Evolutionary conservation across 148 eudicot genomes (phyloP).

Genomic region (Rheum nobile): DNA sequence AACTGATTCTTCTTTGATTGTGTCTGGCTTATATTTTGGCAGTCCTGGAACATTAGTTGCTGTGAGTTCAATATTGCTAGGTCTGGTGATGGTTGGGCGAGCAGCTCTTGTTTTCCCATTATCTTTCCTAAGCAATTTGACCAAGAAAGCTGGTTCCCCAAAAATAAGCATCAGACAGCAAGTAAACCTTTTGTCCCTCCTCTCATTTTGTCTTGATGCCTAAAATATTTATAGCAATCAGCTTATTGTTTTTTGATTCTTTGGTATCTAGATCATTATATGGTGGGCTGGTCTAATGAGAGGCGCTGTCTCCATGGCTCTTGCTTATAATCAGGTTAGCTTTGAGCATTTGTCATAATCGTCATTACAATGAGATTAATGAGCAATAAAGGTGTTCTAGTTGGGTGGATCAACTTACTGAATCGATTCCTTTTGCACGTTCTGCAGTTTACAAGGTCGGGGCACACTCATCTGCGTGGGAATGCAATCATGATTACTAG

Average conservation of each 20-base stretch:
- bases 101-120: slow-evolving; percentile 56
- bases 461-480: slow-evolving; percentile 60
- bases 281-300: slow-evolving; percentile 71
- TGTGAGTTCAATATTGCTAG: slow-evolving; percentile 36
- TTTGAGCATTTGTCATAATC: neutral
- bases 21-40: slow-evolving; percentile 6
- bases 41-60: slow-evolving; percentile 41
- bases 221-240: neutral
- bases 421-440: neutral
- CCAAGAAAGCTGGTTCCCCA: slow-evolving; percentile 18
- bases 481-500: slow-evolving; percentile 84
- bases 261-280: slow-evolving; percentile 24
- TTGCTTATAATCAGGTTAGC: slow-evolving; percentile 49
- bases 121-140: slow-evolving; percentile 31
- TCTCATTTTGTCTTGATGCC: neutral
- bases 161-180: slow-evolving; percentile 35
- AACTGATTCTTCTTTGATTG: neutral
- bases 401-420: neutral
- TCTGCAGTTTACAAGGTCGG: slow-evolving; percentile 66
- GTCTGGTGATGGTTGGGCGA: slow-evolving; percentile 36
- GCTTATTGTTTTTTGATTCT: neutral
- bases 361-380: neutral
- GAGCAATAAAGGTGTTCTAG: neutral
- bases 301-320: slow-evolving; percentile 66
- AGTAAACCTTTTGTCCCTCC: slow-evolving; percentile 12